A percentile compares a stretch with the other conserved stretches of the same genome.
Conservation (phyloP, 805 yeast genomes). For the Yarrowia sp. region DNA sequence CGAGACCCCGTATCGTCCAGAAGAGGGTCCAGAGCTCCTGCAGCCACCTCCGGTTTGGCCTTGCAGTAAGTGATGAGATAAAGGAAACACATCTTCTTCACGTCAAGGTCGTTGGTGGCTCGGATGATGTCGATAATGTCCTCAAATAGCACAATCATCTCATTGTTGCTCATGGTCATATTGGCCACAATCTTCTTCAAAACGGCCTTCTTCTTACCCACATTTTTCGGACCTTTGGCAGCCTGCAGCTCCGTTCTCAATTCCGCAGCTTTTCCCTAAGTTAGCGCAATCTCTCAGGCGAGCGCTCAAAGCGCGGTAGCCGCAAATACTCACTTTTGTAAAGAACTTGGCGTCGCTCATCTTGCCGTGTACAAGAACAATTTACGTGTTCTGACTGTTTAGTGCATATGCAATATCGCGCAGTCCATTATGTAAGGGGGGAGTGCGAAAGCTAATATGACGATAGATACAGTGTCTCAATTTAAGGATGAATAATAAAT, state of each 20-base stretch:
- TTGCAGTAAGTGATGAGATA: constrained; percentile 60
- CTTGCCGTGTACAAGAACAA: background rate
- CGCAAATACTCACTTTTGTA: constrained; percentile 9
- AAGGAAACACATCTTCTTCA: constrained; percentile 67
- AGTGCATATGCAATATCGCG: constrained; percentile 21
- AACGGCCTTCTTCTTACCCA: constrained; percentile 44
- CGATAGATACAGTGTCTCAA: background rate
- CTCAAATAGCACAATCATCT: constrained; percentile 62
- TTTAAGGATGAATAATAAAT: background rate
- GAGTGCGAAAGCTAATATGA: background rate
- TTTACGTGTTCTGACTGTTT: background rate
- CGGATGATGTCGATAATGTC: constrained; percentile 49
- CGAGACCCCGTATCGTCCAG: constrained; percentile 50
- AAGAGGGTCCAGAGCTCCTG: constrained; percentile 54
- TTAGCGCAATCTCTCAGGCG: background rate
- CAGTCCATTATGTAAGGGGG: constrained; percentile 10
- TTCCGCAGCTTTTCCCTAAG: constrained; percentile 40
- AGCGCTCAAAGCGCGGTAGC: background rate
- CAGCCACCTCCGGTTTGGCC: constrained; percentile 53
- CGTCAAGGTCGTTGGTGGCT: constrained; percentile 61
- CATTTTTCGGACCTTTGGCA: constrained; percentile 39
- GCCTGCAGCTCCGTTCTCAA: constrained; percentile 37
- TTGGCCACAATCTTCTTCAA: constrained; percentile 77
- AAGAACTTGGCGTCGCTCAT: constrained; percentile 17
- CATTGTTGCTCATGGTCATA: constrained; percentile 75